A percentile compares a stretch with the other conserved stretches of the same genome.
Conservation (phyloP, 208 protist genomes). For the Crithidia fasciculata region DNA sequence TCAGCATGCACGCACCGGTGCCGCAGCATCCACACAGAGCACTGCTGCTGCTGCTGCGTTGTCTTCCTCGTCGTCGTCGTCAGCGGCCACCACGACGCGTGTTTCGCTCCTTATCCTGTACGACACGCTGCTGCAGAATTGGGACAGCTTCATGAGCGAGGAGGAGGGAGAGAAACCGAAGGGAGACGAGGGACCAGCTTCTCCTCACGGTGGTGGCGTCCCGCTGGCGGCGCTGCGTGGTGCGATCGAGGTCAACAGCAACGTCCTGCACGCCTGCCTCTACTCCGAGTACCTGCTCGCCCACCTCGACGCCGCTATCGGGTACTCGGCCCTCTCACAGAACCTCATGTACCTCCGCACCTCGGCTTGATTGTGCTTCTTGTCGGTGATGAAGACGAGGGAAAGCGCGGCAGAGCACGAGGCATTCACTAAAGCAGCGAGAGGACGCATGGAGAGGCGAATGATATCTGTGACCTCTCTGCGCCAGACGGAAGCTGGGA, state of each 20-base stretch:
- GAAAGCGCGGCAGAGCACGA: no score
- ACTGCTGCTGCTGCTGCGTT: slow-evolving; percentile 33
- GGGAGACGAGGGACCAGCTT: background rate
- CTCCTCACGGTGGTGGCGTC: background rate
- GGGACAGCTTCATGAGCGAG: slow-evolving; percentile 22
- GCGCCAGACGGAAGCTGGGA: no score
- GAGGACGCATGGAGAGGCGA: no score
- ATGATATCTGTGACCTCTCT: no score
- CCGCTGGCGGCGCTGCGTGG: slow-evolving; percentile 18
- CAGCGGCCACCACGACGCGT: background rate
- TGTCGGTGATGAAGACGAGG: no score
- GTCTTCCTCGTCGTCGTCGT: background rate
- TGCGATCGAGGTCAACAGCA: slow-evolving; percentile 38
- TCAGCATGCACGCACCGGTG: slow-evolving; percentile 24
- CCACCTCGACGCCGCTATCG: slow-evolving; percentile 66
- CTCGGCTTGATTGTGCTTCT: background rate
- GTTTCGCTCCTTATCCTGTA: slow-evolving; percentile 28
- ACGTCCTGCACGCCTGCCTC: slow-evolving; percentile 39
- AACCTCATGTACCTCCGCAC: slow-evolving; percentile 55
- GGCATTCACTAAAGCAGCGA: no score
- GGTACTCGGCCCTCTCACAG: slow-evolving; percentile 72
- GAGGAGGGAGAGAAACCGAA: background rate
- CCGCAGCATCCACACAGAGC: slow-evolving; percentile 19
- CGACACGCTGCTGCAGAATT: slow-evolving; percentile 36
- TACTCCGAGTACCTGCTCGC: slow-evolving; percentile 70